Conservation (phyloP, 805 yeast species). For the Candida pseudoglaebosa region DNA sequence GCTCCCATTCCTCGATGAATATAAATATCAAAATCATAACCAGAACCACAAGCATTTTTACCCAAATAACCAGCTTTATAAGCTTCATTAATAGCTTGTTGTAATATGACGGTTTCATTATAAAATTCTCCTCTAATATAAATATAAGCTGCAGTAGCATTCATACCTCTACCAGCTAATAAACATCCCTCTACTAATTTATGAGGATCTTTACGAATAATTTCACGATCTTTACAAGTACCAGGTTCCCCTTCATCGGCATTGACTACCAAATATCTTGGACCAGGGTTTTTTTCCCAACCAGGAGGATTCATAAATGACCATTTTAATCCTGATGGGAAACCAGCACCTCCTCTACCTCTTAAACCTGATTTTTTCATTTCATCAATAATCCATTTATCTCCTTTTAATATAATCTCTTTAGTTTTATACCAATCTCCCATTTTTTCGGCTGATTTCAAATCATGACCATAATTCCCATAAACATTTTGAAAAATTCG, state of each 20-base stretch:
- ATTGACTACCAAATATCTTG: conserved; percentile 82
- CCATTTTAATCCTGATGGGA: conserved; percentile 90
- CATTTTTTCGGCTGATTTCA: conserved; percentile 69
- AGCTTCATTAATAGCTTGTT: conserved; percentile 83
- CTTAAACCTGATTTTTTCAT: conserved; percentile 80
- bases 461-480: conserved; percentile 69
- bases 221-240: conserved; percentile 89
- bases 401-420: conserved; percentile 78
- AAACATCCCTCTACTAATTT: conserved; percentile 90
- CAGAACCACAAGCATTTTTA: conserved; percentile 82
- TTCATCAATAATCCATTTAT: conserved; percentile 86
- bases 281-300: conserved; percentile 89
- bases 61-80: conserved; percentile 78
- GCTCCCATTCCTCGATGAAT: conserved; percentile 95
- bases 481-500: conserved; percentile 84
- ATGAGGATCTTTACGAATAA: conserved; percentile 87
- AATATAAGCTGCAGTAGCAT: conserved; percentile 88
- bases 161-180: conserved; percentile 87
- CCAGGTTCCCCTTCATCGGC: conserved; percentile 97
- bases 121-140: conserved; percentile 90
- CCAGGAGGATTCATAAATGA: conserved; percentile 95
- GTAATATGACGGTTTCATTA: conserved; percentile 71
- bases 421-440: conserved; percentile 94
- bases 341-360: conserved; percentile 94
- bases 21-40: conserved; percentile 77